phyloP scores from a whole-genome alignment of 23 red algal genomes.

The Agarophyton chilense region DNA sequence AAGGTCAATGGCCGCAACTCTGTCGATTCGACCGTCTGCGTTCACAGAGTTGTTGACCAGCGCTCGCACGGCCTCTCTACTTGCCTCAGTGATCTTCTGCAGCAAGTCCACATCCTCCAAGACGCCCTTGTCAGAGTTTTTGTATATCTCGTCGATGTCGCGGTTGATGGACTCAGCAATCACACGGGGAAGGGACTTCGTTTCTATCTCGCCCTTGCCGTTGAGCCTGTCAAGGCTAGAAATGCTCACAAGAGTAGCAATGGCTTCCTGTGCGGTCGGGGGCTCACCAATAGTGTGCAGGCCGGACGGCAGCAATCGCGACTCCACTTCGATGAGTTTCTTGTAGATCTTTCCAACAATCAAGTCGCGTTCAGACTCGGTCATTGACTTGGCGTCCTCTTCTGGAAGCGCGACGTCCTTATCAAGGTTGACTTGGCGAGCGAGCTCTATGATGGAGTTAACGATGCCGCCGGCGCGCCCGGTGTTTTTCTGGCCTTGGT shows the following conservation, averaged over 20 bases:
- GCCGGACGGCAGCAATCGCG: slow-evolving; percentile 89
- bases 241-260: slow-evolving; percentile 98
- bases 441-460: slow-evolving; percentile 86
- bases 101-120: slow-evolving; percentile 95
- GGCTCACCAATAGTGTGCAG: slow-evolving; percentile 98
- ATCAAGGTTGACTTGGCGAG: slow-evolving; percentile 92
- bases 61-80: slow-evolving; percentile 81
- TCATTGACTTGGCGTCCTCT: slow-evolving; percentile 64
- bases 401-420: slow-evolving; percentile 83
- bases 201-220: slow-evolving; percentile 61
- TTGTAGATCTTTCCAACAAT: slow-evolving; percentile 93
- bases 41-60: slow-evolving; percentile 88
- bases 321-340: slow-evolving; percentile 98
- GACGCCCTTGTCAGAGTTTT: slow-evolving; percentile 73
- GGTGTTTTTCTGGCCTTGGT: slow-evolving; percentile 85
- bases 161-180: slow-evolving; percentile 88
- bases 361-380: slow-evolving; percentile 69
- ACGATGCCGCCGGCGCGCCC: slow-evolving; percentile 80
- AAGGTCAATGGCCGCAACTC: slow-evolving; percentile 69
- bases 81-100: slow-evolving; percentile 81
- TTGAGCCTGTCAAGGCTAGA: slow-evolving; percentile 90
- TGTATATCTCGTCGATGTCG: slow-evolving; percentile 96
- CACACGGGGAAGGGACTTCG: slow-evolving; percentile 82
- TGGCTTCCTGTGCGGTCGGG: slow-evolving; percentile 90
- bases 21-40: slow-evolving; percentile 87